Evolutionary conservation across 1,284 basidiomycete genomes (phyloP), one percentile per base, ranked within the genome.

Genomic region (Rhodotorula sp.): DNA sequence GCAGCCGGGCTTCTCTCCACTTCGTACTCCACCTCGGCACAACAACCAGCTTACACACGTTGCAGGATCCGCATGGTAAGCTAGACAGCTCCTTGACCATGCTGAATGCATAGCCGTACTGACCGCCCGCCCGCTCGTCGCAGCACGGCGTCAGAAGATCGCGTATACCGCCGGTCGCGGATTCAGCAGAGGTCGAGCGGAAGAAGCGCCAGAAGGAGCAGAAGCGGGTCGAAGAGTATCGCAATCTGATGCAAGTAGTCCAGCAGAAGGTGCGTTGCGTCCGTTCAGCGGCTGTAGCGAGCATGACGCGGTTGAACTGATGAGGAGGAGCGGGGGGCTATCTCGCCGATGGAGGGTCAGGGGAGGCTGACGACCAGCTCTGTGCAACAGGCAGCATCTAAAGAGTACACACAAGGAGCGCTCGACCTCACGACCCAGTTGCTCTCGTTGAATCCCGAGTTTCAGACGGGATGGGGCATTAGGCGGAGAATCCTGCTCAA

Each of bases 401-500:
- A 67, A 26, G 71, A 70, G 13, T 72, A 86, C 83, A 86, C 87
- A 61, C 78, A 80, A 37, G 88, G 89, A 26, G 86, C 90, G 0
- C 85, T 95, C 44, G 83, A 85, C 28, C 81, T 70, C 56, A 68
- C 70, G 30, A 72, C 73, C 37, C 69, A 47, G 56, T 54, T 75
- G 48, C 72, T 74, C 62, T 56, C 54, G 47, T 59, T 68, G 62
- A 74, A 77, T 61, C 77, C 74, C 22, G 77, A 80, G 73, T 92
- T 92, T 78, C 95, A 94, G 80, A 93, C 92, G 1, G 82, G 91
- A 56, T 96, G 94, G 94, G 94, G 94, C 80, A 94, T 92, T 80
- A 85, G 94, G 54, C 84, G 93, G 37, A 83, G 86, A 59, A 92
- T 94, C 71, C 81, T 94, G 26, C 79, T 88, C 44, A 81, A 86